Percentiles rank a stretch among this genome's conserved stretches.
Conservation (phyloP, 345 rosid genomes). For the Gossypium sturtianum region DNA sequence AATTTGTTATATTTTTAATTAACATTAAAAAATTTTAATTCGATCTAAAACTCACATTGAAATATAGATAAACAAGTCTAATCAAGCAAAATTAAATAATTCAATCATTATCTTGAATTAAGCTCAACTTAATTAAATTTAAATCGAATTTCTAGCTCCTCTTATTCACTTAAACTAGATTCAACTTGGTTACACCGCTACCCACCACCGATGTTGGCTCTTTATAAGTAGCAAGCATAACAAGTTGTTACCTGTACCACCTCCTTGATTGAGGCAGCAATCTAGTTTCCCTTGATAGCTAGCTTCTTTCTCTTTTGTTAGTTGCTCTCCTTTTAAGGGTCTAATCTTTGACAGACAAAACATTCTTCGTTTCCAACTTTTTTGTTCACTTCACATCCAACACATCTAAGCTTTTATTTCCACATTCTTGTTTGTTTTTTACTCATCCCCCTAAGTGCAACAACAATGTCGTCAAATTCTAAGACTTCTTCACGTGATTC, state of each 20-base stretch:
- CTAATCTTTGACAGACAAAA: not conserved
- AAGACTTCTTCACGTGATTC: conserved; percentile 36
- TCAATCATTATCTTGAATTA: too few species aligned
- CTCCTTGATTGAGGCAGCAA: conserved; percentile 28
- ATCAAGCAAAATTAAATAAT: too few species aligned
- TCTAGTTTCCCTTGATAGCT: not conserved
- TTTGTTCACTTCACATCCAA: not conserved
- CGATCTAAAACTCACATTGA: too few species aligned
- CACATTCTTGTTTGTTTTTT: not conserved
- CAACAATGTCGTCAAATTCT: conserved; percentile 45
- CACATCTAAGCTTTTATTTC: not conserved
- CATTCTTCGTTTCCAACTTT: not conserved
- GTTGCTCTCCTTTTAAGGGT: conserved; percentile 4
- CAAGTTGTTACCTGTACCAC: conserved; percentile 28
- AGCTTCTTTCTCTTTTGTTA: conserved; percentile 2
- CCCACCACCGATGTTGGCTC: conserved; percentile 19
- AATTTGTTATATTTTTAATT: too few species aligned
- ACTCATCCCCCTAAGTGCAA: not conserved
- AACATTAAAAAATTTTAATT: too few species aligned
- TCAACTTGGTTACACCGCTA: not conserved
- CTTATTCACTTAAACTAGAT: not conserved
- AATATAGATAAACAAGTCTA: too few species aligned
- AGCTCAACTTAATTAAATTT: too few species aligned
- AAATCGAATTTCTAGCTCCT: too few species aligned
- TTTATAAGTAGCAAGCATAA: conserved; percentile 40